These are phyloP conservation scores for Aquilaria agallochum DNA, from an alignment of 441 rosid genomes.

Conservation along the genomic window DNA sequence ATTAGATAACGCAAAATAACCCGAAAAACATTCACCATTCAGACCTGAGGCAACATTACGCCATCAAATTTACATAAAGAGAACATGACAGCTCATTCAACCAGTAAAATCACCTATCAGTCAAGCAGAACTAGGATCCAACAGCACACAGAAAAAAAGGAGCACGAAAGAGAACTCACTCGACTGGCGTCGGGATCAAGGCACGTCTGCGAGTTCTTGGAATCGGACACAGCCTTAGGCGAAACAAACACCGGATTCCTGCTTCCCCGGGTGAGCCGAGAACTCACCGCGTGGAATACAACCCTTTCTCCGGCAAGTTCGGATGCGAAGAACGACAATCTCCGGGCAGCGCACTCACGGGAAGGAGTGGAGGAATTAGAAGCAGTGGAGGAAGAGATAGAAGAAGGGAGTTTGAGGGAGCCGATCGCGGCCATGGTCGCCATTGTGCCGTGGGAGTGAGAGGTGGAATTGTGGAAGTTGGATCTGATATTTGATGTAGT, in stretches of 20 bases:
- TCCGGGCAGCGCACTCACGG: conserved; percentile 19
- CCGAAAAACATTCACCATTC: too few species aligned
- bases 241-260: conserved; percentile 45
- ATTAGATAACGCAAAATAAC: too few species aligned
- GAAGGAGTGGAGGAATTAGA: conserved; percentile 16
- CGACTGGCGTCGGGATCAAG: conserved; percentile 99
- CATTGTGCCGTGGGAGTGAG: conserved; percentile 19
- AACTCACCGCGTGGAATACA: conserved; percentile 14
- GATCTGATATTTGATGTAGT: conserved; percentile 15
- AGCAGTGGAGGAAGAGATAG: conserved; percentile 23
- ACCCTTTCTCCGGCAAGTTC: conserved; percentile 54
- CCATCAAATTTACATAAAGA: not conserved
- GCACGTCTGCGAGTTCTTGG: conserved; percentile 84
- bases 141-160: not conserved
- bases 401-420: conserved; percentile 27
- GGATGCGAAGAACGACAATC: conserved; percentile 62
- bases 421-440: conserved; percentile 59
- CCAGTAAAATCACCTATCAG: not conserved
- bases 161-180: conserved; percentile 30
- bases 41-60: not conserved
- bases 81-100: too few species aligned
- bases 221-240: conserved; percentile 90
- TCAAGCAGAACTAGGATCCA: not conserved
- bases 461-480: conserved; percentile 4
- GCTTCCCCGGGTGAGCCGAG: conserved; percentile 11